Evolutionary conservation across 345 rosid genomes (phyloP).

Genomic region (Mercurialis annua): DNA sequence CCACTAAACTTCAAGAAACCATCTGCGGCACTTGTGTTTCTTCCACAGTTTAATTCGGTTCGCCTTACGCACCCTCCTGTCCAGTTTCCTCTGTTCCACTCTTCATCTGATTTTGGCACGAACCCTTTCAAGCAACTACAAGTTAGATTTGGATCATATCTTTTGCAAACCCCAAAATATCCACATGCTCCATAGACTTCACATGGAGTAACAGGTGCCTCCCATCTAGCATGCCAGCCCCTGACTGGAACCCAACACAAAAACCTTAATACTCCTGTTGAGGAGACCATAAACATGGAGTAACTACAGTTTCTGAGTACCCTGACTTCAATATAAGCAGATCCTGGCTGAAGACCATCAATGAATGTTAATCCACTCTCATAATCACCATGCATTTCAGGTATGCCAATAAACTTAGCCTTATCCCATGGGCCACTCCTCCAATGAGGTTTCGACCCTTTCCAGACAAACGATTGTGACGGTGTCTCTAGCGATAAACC

Average conservation of each 20-base stretch:
- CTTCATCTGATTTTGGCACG: slow-evolving; percentile 34
- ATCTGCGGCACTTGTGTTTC: slow-evolving; percentile 22
- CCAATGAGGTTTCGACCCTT: slow-evolving; percentile 9
- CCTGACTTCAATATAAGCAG: not conserved
- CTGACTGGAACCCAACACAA: not conserved
- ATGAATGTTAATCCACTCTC: slow-evolving; percentile 5
- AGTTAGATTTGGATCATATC: slow-evolving; percentile 17
- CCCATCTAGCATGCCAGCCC: slow-evolving; percentile 10
- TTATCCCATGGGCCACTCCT: slow-evolving; percentile 14
- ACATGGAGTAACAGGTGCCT: slow-evolving; percentile 18
- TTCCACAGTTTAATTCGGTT: slow-evolving; percentile 28
- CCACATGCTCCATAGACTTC: slow-evolving; percentile 54
- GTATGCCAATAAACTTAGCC: slow-evolving; percentile 1
- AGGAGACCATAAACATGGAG: not conserved
- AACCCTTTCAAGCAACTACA: slow-evolving; percentile 58
- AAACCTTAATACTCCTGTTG: not conserved
- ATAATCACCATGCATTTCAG: slow-evolving; percentile 12
- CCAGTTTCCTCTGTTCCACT: slow-evolving; percentile 45
- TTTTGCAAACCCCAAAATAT: slow-evolving; percentile 34
- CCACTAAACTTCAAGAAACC: slow-evolving; percentile 34
- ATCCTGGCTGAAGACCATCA: slow-evolving; percentile 5
- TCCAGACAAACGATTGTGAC: slow-evolving; percentile 2
- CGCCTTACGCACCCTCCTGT: slow-evolving; percentile 44
- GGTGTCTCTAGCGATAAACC: not conserved
- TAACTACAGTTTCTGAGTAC: slow-evolving; percentile 7